Conservation (phyloP, 2,329 filamentous ascomycete species). For the Ophiostoma perfectum region DNA sequence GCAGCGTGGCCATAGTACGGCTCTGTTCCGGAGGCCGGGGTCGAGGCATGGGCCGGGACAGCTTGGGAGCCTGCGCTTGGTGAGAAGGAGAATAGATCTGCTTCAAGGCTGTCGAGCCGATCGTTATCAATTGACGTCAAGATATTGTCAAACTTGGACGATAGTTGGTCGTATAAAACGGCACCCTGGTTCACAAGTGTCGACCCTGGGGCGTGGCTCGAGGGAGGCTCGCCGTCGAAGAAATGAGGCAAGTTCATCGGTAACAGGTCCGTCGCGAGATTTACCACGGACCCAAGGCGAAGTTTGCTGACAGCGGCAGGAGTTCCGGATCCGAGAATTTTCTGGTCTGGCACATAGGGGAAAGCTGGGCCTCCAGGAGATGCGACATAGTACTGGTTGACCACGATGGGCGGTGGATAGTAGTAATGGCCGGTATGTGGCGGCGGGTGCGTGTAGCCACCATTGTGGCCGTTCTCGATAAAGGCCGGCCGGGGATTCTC, state of each 20-base stretch:
- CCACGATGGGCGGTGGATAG: constrained; percentile 41
- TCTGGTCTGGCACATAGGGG: not conserved
- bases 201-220: constrained; percentile 40
- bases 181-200: constrained; percentile 44
- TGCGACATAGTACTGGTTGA: constrained; percentile 48
- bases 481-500: not conserved
- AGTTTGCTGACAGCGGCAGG: constrained; percentile 32
- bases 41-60: not conserved
- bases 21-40: not conserved
- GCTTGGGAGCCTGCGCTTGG: constrained; percentile 25
- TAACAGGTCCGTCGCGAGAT: constrained; percentile 40
- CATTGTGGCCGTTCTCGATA: not conserved
- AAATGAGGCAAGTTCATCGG: constrained; percentile 36
- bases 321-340: not conserved
- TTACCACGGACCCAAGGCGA: constrained; percentile 38
- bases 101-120: constrained; percentile 47
- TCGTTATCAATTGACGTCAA: constrained; percentile 69
- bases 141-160: constrained; percentile 58
- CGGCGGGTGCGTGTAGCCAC: not conserved
- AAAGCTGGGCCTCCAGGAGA: constrained; percentile 26
- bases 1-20: not conserved
- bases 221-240: constrained; percentile 41
- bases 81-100: constrained; percentile 45
- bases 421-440: constrained; percentile 22
- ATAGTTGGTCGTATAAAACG: constrained; percentile 54